Evolutionary conservation across 805 yeast genomes (phyloP), one percentile per base, ranked within the genome.

Genomic region (Sugiyamaella lignohabitans): DNA sequence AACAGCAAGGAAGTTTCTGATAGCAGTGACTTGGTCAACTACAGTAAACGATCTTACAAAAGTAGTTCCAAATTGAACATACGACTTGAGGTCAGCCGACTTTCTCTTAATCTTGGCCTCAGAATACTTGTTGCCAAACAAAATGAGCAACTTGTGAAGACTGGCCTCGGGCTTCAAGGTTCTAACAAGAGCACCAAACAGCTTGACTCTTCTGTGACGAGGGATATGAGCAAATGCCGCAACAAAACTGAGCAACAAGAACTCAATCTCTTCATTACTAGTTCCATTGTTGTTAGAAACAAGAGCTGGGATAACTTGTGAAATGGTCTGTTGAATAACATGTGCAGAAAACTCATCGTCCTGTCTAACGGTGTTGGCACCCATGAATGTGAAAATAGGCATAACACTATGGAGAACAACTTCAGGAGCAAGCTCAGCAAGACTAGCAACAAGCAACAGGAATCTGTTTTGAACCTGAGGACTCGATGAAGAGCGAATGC

Each of bases 351-450:
- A 91, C 61, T 87, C 97, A 64, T 93, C 98, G 64, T 93, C 98
- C 67, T 93, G 96, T 59, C 96, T 82, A 44, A 93, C 78, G 11
- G 97, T 89, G 59, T 88, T 95, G 10, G 98, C 95, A 50, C 98
- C 98, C 98, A 93, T 93, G 59, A 93, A 93, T 1, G 98, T 93
- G 71, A 93, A 93, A 43, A 93, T 91, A n/a, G 98, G 98, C 98
- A 93, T 93, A 5, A 93, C 96, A 1, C 96, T 85, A 67, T 93
- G 98, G 45, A 93, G 70, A 23, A 93, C 88, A 24, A 84, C 78
- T 59, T 91, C 97, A 5, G 98, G 96, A 10, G 91, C 85, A 47
- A 93, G 68, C 0, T 87, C 72, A 0, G 98, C 98, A 55, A 93
- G 70, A 42, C 87, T 83, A 2, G 97, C 84, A 55, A 93, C 80